A percentile compares a stretch with the other conserved stretches of the same genome.
Evolutionary conservation across 2,329 filamentous ascomycete genomes (phyloP).

Genomic region (Cercospora zeina): DNA sequence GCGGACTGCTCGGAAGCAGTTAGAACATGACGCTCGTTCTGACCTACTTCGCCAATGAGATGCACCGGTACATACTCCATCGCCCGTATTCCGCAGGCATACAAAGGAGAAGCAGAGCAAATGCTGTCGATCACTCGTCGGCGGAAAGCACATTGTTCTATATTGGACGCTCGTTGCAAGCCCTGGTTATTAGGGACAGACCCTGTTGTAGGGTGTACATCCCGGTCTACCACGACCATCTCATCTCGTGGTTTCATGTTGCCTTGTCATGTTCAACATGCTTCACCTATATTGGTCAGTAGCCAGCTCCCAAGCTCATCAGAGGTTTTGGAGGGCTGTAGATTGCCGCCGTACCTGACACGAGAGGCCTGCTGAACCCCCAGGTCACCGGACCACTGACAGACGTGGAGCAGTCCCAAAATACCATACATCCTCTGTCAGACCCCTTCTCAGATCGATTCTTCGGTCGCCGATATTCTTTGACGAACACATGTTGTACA

Average conservation of each 20-base stretch:
- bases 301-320: neutral
- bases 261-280: neutral
- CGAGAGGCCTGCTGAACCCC: neutral
- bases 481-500: neutral
- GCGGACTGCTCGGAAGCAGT: neutral
- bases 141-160: neutral
- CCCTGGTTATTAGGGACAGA: neutral
- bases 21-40: no score
- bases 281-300: neutral
- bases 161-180: neutral
- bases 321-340: neutral
- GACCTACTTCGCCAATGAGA: no score
- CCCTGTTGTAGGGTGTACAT: neutral
- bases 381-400: neutral
- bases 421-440: neutral
- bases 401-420: neutral
- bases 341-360: neutral
- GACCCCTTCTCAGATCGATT: neutral
- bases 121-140: neutral
- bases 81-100: neutral
- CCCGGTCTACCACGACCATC: neutral
- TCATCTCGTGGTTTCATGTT: neutral
- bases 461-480: neutral
- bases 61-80: no score
- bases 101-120: neutral